These are phyloP conservation scores for Malassezia equina DNA, from an alignment of 1,284 basidiomycete genomes.

Conservation along the genomic window DNA sequence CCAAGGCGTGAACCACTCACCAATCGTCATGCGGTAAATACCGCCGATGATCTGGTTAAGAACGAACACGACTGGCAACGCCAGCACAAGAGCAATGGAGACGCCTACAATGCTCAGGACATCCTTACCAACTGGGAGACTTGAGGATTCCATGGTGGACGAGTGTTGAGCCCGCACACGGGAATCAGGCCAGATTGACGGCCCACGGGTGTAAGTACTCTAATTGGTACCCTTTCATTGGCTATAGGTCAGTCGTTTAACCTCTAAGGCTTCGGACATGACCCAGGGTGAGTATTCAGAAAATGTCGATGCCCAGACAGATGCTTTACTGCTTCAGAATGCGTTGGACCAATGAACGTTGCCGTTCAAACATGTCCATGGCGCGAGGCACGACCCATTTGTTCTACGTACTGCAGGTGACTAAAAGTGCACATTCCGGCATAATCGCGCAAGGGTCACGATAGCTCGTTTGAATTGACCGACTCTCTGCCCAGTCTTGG, in stretches of 20 bases:
- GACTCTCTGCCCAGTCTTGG: background rate
- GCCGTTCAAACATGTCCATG: background rate
- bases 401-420: background rate
- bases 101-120: background rate
- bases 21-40: slow-evolving; percentile 16
- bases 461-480: background rate
- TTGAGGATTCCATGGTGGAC: background rate
- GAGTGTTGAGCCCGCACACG: background rate
- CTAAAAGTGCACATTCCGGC: background rate
- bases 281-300: background rate
- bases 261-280: background rate
- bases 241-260: background rate
- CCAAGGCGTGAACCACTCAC: slow-evolving; percentile 17
- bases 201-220: background rate
- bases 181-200: slow-evolving; percentile 2
- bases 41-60: slow-evolving; percentile 12
- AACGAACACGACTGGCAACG: slow-evolving; percentile 7
- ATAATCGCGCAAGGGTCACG: background rate
- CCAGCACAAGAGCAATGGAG: background rate
- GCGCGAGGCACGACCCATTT: background rate
- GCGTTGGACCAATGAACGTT: background rate
- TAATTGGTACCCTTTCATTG: background rate
- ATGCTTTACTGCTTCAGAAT: background rate
- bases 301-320: background rate
- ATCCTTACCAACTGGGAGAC: background rate